phyloP scores from a whole-genome alignment of 306 rosid species.

The Senna siamea region DNA sequence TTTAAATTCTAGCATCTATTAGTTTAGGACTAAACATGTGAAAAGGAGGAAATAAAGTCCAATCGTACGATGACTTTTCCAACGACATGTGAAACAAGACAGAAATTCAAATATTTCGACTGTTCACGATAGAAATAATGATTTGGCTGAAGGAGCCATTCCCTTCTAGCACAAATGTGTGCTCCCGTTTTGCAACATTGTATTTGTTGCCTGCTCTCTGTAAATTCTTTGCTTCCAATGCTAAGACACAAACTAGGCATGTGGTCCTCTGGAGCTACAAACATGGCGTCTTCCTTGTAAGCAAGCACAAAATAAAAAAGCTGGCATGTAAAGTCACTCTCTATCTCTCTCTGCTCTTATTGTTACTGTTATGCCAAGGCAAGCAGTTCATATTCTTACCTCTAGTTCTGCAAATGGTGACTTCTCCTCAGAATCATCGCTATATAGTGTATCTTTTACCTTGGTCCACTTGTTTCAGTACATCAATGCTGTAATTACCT shows the following conservation, averaged over 20 bases:
- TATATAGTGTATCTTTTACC: slow-evolving; percentile 24
- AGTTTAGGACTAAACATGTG: background rate
- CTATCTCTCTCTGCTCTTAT: slow-evolving; percentile 26
- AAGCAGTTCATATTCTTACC: background rate
- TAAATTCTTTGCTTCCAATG: slow-evolving; percentile 18
- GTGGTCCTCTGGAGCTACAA: background rate
- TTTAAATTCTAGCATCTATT: background rate
- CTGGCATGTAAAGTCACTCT: slow-evolving; percentile 10
- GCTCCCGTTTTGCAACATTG: background rate
- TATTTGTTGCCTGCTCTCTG: slow-evolving; percentile 18
- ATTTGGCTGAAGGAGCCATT: slow-evolving; percentile 27
- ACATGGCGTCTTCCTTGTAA: background rate
- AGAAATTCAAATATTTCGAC: slow-evolving; percentile 31
- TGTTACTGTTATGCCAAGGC: slow-evolving; percentile 16
- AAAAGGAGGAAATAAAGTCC: slow-evolving; percentile 1
- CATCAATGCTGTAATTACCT: slow-evolving; percentile 14
- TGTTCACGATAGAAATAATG: slow-evolving; percentile 14
- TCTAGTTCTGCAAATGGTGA: background rate
- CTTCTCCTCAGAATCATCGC: slow-evolving; percentile 36
- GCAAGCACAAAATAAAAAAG: slow-evolving; percentile 4
- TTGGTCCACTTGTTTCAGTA: slow-evolving; percentile 41
- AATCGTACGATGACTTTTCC: background rate
- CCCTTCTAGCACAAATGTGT: slow-evolving; percentile 14
- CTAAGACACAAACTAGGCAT: background rate
- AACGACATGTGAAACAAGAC: slow-evolving; percentile 36